These are phyloP conservation scores for Candida freyschussii DNA, from an alignment of 1,139 yeast species.

Conservation along the genomic window DNA sequence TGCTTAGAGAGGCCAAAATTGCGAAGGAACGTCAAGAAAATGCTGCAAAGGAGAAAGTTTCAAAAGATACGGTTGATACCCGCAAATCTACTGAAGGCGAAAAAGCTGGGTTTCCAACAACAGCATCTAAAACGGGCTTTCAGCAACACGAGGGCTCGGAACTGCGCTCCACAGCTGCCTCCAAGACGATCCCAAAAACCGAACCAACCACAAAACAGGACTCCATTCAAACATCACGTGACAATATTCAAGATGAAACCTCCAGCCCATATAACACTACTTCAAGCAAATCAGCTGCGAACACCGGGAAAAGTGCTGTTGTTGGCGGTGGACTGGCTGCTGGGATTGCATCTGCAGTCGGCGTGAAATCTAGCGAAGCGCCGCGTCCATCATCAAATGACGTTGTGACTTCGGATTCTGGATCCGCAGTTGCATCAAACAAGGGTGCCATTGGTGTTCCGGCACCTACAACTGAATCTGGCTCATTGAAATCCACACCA, in stretches of 20 bases:
- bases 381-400: background rate
- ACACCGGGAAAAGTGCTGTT: conserved; percentile 2
- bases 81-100: background rate
- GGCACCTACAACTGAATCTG: conserved; percentile 1
- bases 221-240: background rate
- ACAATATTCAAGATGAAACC: conserved; percentile 2
- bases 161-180: conserved; percentile 15
- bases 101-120: background rate
- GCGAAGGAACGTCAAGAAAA: conserved; percentile 14
- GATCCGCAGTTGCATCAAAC: conserved; percentile 6
- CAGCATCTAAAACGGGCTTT: conserved; percentile 14
- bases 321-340: conserved; percentile 9
- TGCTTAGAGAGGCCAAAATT: conserved; percentile 16
- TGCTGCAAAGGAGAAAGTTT: conserved; percentile 4
- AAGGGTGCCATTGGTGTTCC: conserved; percentile 7
- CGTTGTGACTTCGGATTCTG: conserved; percentile 3
- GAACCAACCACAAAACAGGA: conserved; percentile 1
- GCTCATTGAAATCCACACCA: background rate
- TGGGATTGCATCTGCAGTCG: conserved; percentile 8
- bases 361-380: conserved; percentile 3
- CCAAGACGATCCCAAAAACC: conserved; percentile 17
- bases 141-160: conserved; percentile 7
- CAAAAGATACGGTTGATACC: conserved; percentile 1
- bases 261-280: conserved; percentile 4
- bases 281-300: background rate